phyloP scores from a whole-genome alignment of 1,284 basidiomycete genomes.

The Mycena citricolor region DNA sequence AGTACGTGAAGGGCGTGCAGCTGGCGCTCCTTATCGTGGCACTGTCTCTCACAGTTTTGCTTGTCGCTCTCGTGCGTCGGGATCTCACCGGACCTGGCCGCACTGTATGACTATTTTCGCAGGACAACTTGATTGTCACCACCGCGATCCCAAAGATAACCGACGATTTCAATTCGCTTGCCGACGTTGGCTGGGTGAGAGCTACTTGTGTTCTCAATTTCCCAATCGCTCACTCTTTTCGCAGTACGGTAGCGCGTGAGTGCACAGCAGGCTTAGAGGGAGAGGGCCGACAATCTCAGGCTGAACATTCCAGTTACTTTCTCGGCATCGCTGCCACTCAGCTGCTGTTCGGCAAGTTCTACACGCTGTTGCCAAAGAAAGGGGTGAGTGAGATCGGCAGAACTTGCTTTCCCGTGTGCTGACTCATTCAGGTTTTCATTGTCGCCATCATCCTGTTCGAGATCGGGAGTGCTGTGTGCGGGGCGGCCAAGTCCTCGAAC shows the following conservation, averaged over 20 bases:
- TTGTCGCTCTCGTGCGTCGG: conserved; percentile 9
- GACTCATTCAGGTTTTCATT: conserved; percentile 13
- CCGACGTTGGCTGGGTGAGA: conserved; percentile 13
- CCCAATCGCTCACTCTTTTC: neutral
- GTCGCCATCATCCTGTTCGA: conserved; percentile 12
- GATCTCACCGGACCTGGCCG: neutral
- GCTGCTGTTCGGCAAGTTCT: conserved; percentile 3
- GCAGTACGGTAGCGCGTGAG: conserved; percentile 13
- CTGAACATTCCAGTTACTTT: no score
- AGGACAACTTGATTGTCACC: conserved; percentile 10
- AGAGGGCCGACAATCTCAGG: no score
- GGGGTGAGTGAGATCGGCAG: neutral
- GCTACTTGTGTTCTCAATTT: neutral
- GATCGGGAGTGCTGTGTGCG: conserved; percentile 10
- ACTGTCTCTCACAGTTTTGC: conserved; percentile 4
- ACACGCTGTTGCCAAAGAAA: conserved; percentile 2
- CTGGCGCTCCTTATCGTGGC: conserved; percentile 7
- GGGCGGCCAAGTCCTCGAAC: conserved; percentile 11
- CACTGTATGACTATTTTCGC: no score
- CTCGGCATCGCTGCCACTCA: conserved; percentile 4
- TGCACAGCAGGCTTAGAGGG: no score
- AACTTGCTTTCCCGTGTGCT: neutral
- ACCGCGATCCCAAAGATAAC: conserved; percentile 13
- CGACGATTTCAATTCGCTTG: conserved; percentile 6
- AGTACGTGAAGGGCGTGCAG: conserved; percentile 1